Base-by-base conservation (phyloP, 306 rosid species). In the Cicer cuneatum region DNA sequence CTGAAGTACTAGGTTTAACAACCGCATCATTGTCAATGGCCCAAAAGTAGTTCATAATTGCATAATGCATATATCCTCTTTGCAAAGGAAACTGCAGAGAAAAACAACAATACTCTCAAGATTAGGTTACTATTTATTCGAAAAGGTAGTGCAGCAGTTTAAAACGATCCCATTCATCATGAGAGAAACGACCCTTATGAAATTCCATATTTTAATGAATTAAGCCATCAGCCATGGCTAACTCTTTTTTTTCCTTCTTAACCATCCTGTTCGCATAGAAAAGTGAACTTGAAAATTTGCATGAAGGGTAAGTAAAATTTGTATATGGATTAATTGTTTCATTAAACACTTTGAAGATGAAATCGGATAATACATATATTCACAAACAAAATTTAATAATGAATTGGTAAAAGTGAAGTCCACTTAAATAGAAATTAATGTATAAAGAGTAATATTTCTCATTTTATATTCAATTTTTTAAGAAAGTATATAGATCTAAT, bases 1-100 rank as follows among this genome's bases (percentile, higher is more conserved):
- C 39, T 63, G 41, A 71, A 47, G 65, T 76, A 76, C 81, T 62
- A 68, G 77, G 78, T 70, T 72, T 46, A 40, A 33, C 70, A 52
- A 41, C 53, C 24, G 29, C 41, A 14, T 73, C 62, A 54, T 64
- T 48, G 42, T 59, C 58, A 62, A 38, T 41, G 5, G 41, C 56
- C 72, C 72, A 62, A 78, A 71, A 70, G 66, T 52, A 61, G 14
- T 51, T 40, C 49, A 70, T 12, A 9, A 64, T 77, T 69, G 41
- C 41, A 58, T 38, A 67, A 33, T 37, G 7, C 18, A 40, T 33
- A 10, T 14, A 24, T 12, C 35, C 8, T 10, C 37, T 40, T 65
- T 40, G 6, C 13, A 54, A 76, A 7, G 14, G n/a, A 53, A 10
- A 51, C 45, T 73, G 10, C 39, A 62, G 13, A 62, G 2, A 13